Evolutionary conservation across 2,329 filamentous ascomycete genomes (phyloP), one percentile per base, ranked within the genome.

Genomic region (Ceratocystis alfenasii): DNA sequence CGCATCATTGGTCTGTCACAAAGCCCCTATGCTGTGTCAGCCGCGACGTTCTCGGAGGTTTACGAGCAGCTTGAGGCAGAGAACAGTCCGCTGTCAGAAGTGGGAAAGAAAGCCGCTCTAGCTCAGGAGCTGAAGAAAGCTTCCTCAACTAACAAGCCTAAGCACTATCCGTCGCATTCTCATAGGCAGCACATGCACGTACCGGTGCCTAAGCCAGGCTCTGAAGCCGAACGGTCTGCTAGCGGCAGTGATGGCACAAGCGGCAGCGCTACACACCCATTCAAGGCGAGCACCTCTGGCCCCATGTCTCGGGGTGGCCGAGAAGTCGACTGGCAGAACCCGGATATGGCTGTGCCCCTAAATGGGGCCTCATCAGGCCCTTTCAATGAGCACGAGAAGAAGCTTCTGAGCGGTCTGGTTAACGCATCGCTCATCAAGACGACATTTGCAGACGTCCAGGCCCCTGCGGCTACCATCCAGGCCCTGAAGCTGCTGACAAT

Each of bases 401-500:
- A 87, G 70, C 80, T 99, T 6, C 78, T 96, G 59, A 82, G 84
- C 2, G 91, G 93, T 8, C 87, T 97, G 2, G 85, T 96, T 45
- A 85, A 96, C 72, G 84, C 89, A 5, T 80, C 86, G 60, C 88
- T 88, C 71, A 90, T 99, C 69, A 86, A 86, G 68, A 95, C 89
- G 0, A 95, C 90, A 0, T 99, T 97, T 73, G 80, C 83, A 28
- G 89, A 96, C 73, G 88, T 99, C 22, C 90, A 95, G 71, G 90
- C 87, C 1, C 86, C 91, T 0, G 76, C 81, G 0, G 90, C 92
- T 68, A 96, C 90, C 1, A 88, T 95, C 36, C 89, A 94, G 25
- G 88, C 92, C 0, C 80, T 99, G 65, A 91, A 93, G 73, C 90
- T 90, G 4, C 81, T 97, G 63, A 99, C 94, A 0, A 90, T 89